Percentiles rank a stretch among this genome's conserved stretches.
These are phyloP conservation scores for Yamadazyma siamensis DNA, from an alignment of 1,139 yeast species.

Conservation along the genomic window DNA sequence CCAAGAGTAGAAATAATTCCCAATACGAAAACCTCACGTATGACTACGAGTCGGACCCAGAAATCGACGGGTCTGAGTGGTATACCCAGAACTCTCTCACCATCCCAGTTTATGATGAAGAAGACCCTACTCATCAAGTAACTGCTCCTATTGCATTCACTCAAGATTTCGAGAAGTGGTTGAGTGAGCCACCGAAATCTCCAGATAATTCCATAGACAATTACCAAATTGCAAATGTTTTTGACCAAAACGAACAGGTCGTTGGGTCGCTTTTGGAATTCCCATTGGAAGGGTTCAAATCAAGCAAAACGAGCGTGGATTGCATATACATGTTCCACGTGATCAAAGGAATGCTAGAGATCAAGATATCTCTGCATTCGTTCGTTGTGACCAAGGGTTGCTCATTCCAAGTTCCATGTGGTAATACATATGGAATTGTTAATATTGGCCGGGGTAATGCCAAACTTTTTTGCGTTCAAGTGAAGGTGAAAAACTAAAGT, in stretches of 20 bases:
- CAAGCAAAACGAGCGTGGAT: slow-evolving; percentile 59
- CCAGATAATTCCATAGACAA: slow-evolving; percentile 40
- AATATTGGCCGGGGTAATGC: slow-evolving; percentile 59
- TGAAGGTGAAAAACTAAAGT: slow-evolving; percentile 21
- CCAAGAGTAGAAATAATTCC: slow-evolving; percentile 4
- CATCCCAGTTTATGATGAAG: slow-evolving; percentile 53
- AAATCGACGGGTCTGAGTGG: slow-evolving; percentile 57
- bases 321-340: slow-evolving; percentile 76
- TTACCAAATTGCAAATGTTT: slow-evolving; percentile 63
- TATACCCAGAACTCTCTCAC: slow-evolving; percentile 42
- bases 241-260: slow-evolving; percentile 62
- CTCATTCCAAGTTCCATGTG: slow-evolving; percentile 77
- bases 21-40: slow-evolving; percentile 14
- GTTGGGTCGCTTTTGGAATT: slow-evolving; percentile 77
- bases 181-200: slow-evolving; percentile 28
- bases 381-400: slow-evolving; percentile 73
- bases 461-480: slow-evolving; percentile 73
- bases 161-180: slow-evolving; percentile 52
- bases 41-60: slow-evolving; percentile 41
- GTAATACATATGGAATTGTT: slow-evolving; percentile 63
- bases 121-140: slow-evolving; percentile 41
- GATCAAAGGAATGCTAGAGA: slow-evolving; percentile 67
- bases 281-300: slow-evolving; percentile 64
- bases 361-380: slow-evolving; percentile 53
- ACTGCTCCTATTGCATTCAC: slow-evolving; percentile 66